Evolutionary conservation across 306 rosid species (phyloP), one percentile per base, ranked within the genome.

Genomic region (Cucumis cinereus): DNA sequence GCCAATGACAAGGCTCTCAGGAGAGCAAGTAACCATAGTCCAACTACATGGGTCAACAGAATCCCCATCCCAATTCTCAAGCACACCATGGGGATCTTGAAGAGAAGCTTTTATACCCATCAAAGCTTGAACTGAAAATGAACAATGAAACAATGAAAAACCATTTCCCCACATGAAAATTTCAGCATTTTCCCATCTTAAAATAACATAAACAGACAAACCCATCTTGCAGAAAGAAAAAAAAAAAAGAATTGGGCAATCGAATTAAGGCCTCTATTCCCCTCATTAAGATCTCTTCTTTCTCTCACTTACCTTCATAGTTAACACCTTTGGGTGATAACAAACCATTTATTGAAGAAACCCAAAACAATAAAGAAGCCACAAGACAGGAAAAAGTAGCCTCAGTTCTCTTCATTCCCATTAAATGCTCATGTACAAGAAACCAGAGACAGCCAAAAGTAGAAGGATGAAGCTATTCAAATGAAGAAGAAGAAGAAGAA

Each of bases 21-120:
- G 45, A n/a, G 99, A 95, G 83, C 99, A 95, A 12, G 96, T 92
- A 77, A 95, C 96, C 99, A 95, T 95, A 55, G 95, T 92, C 99
- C 99, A 95, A 77, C 97, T 95, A 87, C 99, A 95, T 78, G 99
- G 99, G 86, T 95, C 99, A 83, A 95, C 99, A n/a, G 99, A 85
- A 71, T 90, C 89, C 8, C 81, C 89, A 81, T 95, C 99, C 99
- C 99, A 95, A 78, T 92, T 90, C 24, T 92, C 97, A 23, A 95
- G 82, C 77, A 92, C 96, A 56, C 96, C 98, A 83, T 84, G 99
- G 58, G 99, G 99, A 90, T 95, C 99, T 83, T 57, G 79, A 28
- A 95, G 79, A 70, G 88, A 82, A 38, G 75, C 82, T 77, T 90
- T 95, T 77, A 95, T 89, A 33, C 84, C 85, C 92, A 95, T 95